Evolutionary conservation across 345 rosid genomes (phyloP).

Genomic region (Hibiscus mutabilis): DNA sequence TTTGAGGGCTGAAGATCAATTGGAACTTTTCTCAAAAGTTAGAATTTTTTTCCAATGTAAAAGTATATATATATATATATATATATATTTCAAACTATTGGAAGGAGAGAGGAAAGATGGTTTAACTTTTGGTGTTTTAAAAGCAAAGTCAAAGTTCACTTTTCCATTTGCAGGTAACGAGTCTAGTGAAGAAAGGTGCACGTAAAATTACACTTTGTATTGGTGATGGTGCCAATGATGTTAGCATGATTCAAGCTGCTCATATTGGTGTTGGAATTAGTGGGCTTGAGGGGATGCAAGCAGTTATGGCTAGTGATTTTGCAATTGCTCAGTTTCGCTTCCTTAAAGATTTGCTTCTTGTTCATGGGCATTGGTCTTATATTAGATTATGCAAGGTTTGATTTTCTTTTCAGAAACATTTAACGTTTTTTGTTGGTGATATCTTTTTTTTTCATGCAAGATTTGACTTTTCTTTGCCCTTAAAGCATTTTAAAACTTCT

Average conservation of each 20-base stretch:
- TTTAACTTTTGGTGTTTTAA: background rate
- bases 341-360: conserved; percentile 92
- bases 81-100: background rate
- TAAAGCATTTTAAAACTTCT: conserved; percentile 10
- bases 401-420: background rate
- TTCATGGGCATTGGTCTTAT: conserved; percentile 99
- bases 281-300: conserved; percentile 99
- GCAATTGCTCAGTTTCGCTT: conserved; percentile 97
- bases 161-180: conserved; percentile 65
- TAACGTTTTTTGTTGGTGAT: conserved; percentile 56
- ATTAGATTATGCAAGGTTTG: conserved; percentile 96
- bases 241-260: conserved; percentile 99
- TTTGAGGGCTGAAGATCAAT: background rate
- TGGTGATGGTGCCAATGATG: conserved; percentile 99
- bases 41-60: background rate
- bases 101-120: background rate
- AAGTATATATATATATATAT: background rate
- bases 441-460: conserved; percentile 80
- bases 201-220: conserved; percentile 91
- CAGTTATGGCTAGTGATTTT: conserved; percentile 99
- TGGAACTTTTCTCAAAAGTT: background rate
- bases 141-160: background rate
- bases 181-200: conserved; percentile 94
- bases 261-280: conserved; percentile 99
- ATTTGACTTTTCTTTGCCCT: conserved; percentile 28